Evolutionary conservation across 1,284 basidiomycete species (phyloP), one percentile per base, ranked within the genome.

Genomic region (Sporisorium graminicola): DNA sequence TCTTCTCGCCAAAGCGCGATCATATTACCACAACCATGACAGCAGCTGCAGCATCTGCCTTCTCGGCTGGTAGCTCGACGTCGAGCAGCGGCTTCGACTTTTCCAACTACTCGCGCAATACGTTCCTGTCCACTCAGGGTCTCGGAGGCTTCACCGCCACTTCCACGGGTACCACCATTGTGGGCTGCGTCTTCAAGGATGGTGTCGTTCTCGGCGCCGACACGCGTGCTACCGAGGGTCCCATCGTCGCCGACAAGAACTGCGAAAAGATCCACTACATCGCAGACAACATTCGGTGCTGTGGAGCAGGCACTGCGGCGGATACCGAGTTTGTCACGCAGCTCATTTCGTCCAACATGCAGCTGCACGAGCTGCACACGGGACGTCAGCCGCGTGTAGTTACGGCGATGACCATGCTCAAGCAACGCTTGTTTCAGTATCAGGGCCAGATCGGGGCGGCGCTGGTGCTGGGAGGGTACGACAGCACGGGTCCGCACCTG

Each of bases 221-320:
- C 87, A 99, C 97, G 0, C 90, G 96, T 82, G 94, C 95, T 2
- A 98, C 96, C 0, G 94, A 92, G 78, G 96, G 96, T 0, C 90
- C 91, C 24, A 98, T 99, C 79, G 94, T 99, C 16, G 95, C 95
- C 12, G 96, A 98, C 88, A 98, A 98, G 91, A 98, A 98, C 88
- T 99, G 96, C 87, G 96, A 98, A 88, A 99, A 99, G 94, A 99
- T 99, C 83, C 97, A 99, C 87, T 99, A 93, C 77, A 79, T 85
- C 27, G 71, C 79, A 24, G 80, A 82, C 54, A 81, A 78, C 65
- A 99, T 99, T 79, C 90, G 96, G 64, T 99, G 97, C 89, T 98
- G 96, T 86, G 97, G 97, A 84, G 97, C 97, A 3, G 96, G 97
- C 65, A 99, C 97, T 3, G 96, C 97, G 24, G 96, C 96, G 13